Base-by-base conservation (phyloP, 2,329 filamentous ascomycete genomes). In the Blastomyces parvus region DNA sequence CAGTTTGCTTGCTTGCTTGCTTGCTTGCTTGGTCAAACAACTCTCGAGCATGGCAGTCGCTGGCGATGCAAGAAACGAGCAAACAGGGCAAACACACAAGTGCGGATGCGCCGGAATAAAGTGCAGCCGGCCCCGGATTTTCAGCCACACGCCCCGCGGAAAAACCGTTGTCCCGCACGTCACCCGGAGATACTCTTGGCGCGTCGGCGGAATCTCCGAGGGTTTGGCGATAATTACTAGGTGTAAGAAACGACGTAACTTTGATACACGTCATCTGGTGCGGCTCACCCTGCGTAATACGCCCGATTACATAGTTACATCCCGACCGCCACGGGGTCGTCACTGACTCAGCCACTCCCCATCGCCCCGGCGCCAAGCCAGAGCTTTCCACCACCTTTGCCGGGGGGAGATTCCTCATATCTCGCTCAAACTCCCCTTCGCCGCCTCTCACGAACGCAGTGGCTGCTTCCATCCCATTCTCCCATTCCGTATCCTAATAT, bases 331-430 rank as follows among this genome's bases (percentile, higher is more conserved):
- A 30, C 4, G 27, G 4, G 27, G 27, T 46, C 46, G 48, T 30
- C 48, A 52, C 48, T 52, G 48, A 56, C 55, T 58, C 55, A 40
- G 55, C 55, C 53, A 56, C 53, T 56, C 30, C n/a, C 50, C 36
- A 38, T 14, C 5, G 0, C 13, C 50, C 50, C 5, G 27, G 25
- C n/a, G 19, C 46, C 48, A 22, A 56, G 52, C 52, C 17, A 36
- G 33, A 55, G 33, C 33, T 36, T 36, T 36, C 52, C 52, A 30
- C n/a, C 52, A 55, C 30, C 14, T 36, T 19, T n/a, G n/a, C n/a
- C 3, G 33, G 5, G 30, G 2, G 30, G 2, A 30, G 17, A 33
- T 53, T 30, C 7, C 13, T 27, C 50, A 6, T 11, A 17, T 3
- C 27, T 55, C 7, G 8, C 4, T 36, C 30, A n/a, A 27, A 52